These are phyloP conservation scores for Gymnopilus junonius DNA, from an alignment of 768 basidiomycete genomes.

Conservation along the genomic window DNA sequence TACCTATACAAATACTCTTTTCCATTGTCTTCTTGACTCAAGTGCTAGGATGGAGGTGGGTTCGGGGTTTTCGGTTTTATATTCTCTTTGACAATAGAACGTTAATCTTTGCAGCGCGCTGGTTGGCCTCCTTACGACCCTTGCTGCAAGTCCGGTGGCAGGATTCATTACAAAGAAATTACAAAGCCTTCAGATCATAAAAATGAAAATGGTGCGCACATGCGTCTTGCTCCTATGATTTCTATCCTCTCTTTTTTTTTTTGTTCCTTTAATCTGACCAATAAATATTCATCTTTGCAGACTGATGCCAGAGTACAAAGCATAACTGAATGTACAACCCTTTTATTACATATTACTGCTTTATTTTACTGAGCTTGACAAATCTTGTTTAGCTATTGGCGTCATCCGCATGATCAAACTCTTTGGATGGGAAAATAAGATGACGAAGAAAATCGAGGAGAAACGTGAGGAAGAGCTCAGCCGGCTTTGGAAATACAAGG, in stretches of 20 bases:
- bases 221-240: no score
- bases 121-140: slow-evolving; percentile 56
- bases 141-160: slow-evolving; percentile 58
- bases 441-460: slow-evolving; percentile 52
- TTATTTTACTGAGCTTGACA: not conserved
- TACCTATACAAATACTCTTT: slow-evolving; percentile 45
- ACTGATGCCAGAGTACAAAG: slow-evolving; percentile 63
- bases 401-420: slow-evolving; percentile 73
- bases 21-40: slow-evolving; percentile 48
- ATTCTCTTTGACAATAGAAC: not conserved
- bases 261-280: not conserved
- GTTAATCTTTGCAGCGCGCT: slow-evolving; percentile 47
- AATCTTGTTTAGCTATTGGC: slow-evolving; percentile 45
- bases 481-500: slow-evolving; percentile 26
- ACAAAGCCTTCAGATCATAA: slow-evolving; percentile 49
- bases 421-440: slow-evolving; percentile 69
- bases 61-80: not conserved
- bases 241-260: not conserved
- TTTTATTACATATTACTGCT: not conserved
- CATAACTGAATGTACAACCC: slow-evolving; percentile 57
- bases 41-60: slow-evolving; percentile 51
- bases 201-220: slow-evolving; percentile 55
- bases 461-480: slow-evolving; percentile 67
- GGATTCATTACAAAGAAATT: slow-evolving; percentile 54
- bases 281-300: slow-evolving; percentile 15